These are phyloP conservation scores for Diaporthe amygdali DNA, from an alignment of 2,329 filamentous ascomycete genomes.

Conservation along the genomic window DNA sequence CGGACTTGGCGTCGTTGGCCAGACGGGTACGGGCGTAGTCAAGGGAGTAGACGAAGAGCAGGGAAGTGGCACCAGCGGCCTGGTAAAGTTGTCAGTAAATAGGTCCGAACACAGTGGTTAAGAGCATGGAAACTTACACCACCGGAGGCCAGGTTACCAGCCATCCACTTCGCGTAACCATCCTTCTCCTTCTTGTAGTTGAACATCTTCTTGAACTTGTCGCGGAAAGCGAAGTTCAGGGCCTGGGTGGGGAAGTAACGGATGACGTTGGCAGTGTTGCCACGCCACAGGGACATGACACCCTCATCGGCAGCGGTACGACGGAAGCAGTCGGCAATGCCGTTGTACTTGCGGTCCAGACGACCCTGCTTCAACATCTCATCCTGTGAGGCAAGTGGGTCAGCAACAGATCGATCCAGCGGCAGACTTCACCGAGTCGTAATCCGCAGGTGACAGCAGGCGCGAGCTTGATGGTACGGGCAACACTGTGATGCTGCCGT, in stretches of 20 bases:
- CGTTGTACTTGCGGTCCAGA: slow-evolving; percentile 96
- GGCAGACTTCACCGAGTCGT: not conserved
- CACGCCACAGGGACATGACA: slow-evolving; percentile 95
- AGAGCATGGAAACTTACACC: slow-evolving; percentile 73
- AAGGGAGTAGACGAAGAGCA: slow-evolving; percentile 99
- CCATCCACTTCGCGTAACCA: slow-evolving; percentile 99
- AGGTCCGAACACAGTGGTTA: not conserved
- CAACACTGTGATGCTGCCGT: not conserved
- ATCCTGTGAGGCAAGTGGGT: slow-evolving; percentile 68
- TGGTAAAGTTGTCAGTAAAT: slow-evolving; percentile 38
- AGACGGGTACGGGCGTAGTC: slow-evolving; percentile 99
- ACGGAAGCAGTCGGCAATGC: slow-evolving; percentile 94
- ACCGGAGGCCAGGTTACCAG: slow-evolving; percentile 99
- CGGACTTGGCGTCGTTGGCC: slow-evolving; percentile 99
- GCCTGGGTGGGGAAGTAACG: slow-evolving; percentile 99
- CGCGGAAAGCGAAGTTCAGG: slow-evolving; percentile 99
- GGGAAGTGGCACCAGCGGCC: slow-evolving; percentile 98
- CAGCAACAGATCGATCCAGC: slow-evolving; percentile 29
- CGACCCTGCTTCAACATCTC: slow-evolving; percentile 99
- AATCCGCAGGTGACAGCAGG: not conserved
- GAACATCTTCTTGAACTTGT: slow-evolving; percentile 99
- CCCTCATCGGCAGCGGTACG: slow-evolving; percentile 91
- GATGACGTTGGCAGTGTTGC: slow-evolving; percentile 99
- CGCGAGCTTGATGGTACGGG: not conserved
- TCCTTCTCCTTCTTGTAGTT: slow-evolving; percentile 99